Evolutionary conservation across 257 asterid species (phyloP).

Genomic region (Solanum lycopersicoides): DNA sequence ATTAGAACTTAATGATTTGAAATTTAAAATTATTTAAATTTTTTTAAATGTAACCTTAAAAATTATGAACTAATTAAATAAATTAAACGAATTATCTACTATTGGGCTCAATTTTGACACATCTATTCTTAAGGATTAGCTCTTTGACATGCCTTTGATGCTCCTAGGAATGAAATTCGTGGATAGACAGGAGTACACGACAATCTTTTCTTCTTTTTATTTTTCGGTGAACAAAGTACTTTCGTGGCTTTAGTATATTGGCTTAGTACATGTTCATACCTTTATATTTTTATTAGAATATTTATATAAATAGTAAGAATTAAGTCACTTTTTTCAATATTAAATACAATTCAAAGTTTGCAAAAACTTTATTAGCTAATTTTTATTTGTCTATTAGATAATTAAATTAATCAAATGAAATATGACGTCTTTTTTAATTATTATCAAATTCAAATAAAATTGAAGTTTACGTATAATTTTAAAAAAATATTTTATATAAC

Average conservation of each 20-base stretch:
- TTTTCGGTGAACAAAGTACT: background rate
- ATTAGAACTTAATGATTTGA: no score
- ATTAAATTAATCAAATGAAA: background rate
- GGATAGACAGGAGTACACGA: background rate
- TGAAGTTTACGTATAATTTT: rapidly evolving
- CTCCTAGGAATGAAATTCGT: background rate
- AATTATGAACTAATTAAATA: no score
- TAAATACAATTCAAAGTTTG: background rate
- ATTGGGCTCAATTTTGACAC: no score
- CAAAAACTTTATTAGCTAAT: background rate
- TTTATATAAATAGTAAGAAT: no score
- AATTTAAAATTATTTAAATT: no score
- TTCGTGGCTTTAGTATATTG: background rate
- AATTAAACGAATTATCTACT: no score
- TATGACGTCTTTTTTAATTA: background rate
- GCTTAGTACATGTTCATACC: background rate
- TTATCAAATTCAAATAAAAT: background rate
- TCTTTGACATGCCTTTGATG: background rate
- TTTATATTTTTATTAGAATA: no score
- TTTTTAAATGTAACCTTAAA: no score
- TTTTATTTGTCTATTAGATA: background rate
- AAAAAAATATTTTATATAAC: no score
- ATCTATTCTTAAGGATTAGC: background rate
- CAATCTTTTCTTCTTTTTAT: background rate
- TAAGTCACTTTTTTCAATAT: no score